Evolutionary conservation across 2,329 filamentous ascomycete genomes (phyloP).

Genomic region (Stemphylium beticola): DNA sequence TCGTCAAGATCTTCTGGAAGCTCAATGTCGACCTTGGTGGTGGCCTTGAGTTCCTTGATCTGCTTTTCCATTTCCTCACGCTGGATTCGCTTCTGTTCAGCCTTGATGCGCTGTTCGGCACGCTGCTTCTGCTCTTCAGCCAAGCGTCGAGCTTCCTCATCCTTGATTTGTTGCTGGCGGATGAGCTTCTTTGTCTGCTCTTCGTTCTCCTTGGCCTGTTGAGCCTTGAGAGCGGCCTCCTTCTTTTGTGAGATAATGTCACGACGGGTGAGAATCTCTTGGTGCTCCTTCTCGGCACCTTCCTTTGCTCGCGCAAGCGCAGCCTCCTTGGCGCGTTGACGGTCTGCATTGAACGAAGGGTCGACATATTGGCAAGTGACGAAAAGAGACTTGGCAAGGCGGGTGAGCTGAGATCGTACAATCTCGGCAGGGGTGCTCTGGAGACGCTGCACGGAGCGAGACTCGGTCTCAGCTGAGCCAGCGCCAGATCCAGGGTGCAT

Average conservation of each 20-base stretch:
- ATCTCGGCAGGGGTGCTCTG: conserved; percentile 99
- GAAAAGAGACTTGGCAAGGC: conserved; percentile 88
- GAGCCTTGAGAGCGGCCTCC: conserved; percentile 87
- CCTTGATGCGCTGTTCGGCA: conserved; percentile 84
- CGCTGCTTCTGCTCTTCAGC: conserved; percentile 92
- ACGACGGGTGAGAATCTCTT: conserved; percentile 82
- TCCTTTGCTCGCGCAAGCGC: conserved; percentile 82
- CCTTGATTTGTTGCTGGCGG: conserved; percentile 84
- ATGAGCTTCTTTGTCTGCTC: conserved; percentile 87
- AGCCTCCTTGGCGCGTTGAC: conserved; percentile 77
- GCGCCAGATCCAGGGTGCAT: conserved; percentile 81
- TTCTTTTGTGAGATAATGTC: conserved; percentile 96
- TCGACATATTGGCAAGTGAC: conserved; percentile 97
- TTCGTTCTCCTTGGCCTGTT: conserved; percentile 89
- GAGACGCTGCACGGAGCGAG: conserved; percentile 85
- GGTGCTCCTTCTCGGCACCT: conserved; percentile 91
- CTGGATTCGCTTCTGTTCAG: conserved; percentile 52
- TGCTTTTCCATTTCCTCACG: conserved; percentile 74
- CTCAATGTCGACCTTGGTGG: conserved; percentile 85
- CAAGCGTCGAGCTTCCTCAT: conserved; percentile 87
- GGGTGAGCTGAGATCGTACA: conserved; percentile 90
- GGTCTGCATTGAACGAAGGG: conserved; percentile 82
- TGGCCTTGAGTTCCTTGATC: conserved; percentile 91
- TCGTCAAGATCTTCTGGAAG: conserved; percentile 79
- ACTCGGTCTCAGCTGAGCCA: conserved; percentile 86